phyloP scores from a whole-genome alignment of 1,284 basidiomycete species.

The Rugosomyces carneus region DNA sequence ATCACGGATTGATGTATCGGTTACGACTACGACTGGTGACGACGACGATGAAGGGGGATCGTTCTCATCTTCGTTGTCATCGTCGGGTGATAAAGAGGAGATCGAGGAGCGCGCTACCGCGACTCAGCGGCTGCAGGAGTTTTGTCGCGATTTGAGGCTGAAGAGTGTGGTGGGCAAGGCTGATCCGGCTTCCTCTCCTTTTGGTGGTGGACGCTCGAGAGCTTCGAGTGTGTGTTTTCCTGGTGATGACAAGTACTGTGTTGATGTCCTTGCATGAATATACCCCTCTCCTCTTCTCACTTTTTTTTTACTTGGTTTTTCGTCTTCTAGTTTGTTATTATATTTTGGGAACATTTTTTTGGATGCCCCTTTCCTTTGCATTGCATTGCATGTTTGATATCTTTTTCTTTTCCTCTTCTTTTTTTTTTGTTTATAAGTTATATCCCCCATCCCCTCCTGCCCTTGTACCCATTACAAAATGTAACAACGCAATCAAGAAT shows the following conservation, averaged over 20 bases:
- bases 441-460: too few relatives aligned
- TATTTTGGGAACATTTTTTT: not conserved
- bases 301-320: not conserved
- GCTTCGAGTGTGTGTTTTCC: conserved; percentile 1
- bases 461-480: too few relatives aligned
- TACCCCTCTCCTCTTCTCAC: not conserved
- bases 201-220: conserved; percentile 5
- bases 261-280: conserved; percentile 3
- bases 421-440: conserved; percentile 10
- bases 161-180: conserved; percentile 27
- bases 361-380: too few relatives aligned
- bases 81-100: conserved; percentile 21
- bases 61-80: too few relatives aligned
- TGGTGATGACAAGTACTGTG: conserved; percentile 7
- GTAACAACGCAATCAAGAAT: too few relatives aligned
- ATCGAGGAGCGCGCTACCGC: conserved; percentile 29
- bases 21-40: conserved; percentile 26
- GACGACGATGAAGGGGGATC: too few relatives aligned
- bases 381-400: conserved; percentile 8
- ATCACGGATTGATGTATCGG: conserved; percentile 33
- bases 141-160: conserved; percentile 35
- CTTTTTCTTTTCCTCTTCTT: not conserved
- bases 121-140: conserved; percentile 34
- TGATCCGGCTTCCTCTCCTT: conserved; percentile 5
- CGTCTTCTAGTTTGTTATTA: too few relatives aligned